Base-by-base conservation (phyloP, 2,329 filamentous ascomycete genomes). In the Verticillium zaregamsianum region DNA sequence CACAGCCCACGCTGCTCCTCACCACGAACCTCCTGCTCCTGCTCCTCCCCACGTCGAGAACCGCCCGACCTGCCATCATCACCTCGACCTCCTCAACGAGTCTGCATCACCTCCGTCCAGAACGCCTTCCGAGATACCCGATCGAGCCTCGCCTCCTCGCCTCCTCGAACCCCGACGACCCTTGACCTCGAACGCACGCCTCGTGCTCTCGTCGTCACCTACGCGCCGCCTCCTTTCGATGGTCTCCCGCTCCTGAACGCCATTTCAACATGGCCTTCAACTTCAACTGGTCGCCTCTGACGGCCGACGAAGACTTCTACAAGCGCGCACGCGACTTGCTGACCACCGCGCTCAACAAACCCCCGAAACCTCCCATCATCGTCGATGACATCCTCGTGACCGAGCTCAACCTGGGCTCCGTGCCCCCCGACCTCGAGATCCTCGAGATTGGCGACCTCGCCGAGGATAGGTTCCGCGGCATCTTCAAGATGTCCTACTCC, bases 241-340 rank as follows among this genome's bases (percentile, higher is more conserved):
- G 64, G 63, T 66, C 60, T 57, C 57, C 59, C 61, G 64, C 66
- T 65, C 28, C 56, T 69, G 72, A 74, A 66, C 66, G 79, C 78
- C 77, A 80, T 79, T 77, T 79, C 77, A 83, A 79, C 78, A 99
- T 99, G 95, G 95, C 95, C 69, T 99, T 99, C 90, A 98, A 98
- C 84, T 99, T 99, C 91, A 98, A 98, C 92, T 99, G 95, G 95
- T 97, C 93, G 86, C 95, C 95, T 73, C 85, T 99, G 68, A 95
- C 96, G 80, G 94, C 94, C 73, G 95, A 98, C 80, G 94, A 92
- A 72, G 86, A 88, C 69, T 95, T 95, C 77, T 94, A 94, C 79
- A 87, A 90, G 74, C 90, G 93, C 69, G 94, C 95, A 59, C 91
- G 93, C 76, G 93, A 98, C 75, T 90, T 98, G 76, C 85, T 99